Evolutionary conservation across 306 rosid genomes (phyloP).

Genomic region (Prunus mume): DNA sequence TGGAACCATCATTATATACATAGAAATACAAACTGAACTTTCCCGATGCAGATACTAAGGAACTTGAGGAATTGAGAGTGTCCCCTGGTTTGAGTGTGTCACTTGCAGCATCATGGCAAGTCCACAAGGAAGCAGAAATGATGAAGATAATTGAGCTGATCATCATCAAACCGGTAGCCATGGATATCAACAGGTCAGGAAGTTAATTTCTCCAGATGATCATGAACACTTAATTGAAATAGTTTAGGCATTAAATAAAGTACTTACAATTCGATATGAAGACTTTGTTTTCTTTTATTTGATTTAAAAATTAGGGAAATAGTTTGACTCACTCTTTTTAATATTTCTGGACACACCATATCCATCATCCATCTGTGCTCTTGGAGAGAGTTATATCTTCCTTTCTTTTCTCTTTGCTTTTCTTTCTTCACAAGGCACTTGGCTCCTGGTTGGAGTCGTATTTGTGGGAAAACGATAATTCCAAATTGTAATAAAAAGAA

Average conservation of each 20-base stretch:
- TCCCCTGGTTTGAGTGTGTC: constrained; percentile 11
- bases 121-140: neutral
- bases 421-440: neutral
- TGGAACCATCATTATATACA: neutral
- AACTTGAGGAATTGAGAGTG: neutral
- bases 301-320: neutral
- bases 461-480: neutral
- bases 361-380: too few relatives aligned
- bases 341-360: neutral
- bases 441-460: neutral
- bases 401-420: neutral
- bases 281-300: neutral
- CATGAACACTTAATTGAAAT: neutral
- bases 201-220: neutral
- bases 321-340: neutral
- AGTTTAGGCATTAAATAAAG: neutral
- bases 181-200: neutral
- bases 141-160: neutral
- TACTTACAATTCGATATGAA: neutral
- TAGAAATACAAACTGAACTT: neutral
- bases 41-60: neutral
- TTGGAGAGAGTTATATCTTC: neutral
- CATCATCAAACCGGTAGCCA: neutral
- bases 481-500: neutral
- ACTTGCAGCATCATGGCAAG: neutral